Base-by-base conservation (phyloP, 352 stramenopile species). In the Phytopythium kandeliae region DNA sequence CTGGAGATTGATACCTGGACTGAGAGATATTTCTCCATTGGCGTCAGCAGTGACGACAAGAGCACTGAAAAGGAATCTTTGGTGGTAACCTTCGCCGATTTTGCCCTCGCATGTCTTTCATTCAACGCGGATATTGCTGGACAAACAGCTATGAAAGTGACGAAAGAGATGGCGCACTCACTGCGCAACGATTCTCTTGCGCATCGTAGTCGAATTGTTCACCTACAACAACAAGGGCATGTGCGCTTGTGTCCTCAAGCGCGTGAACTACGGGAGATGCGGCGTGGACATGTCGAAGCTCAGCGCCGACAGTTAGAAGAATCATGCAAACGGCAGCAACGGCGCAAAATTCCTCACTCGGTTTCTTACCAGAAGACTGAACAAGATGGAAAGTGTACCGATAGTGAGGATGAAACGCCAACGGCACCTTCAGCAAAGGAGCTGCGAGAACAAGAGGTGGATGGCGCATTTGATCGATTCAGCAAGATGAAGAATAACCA, bases 211-310 rank as follows among this genome's bases (percentile, higher is more conserved):
- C 77, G 78, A 13, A 77, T 91, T 10, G 78, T 91, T 17, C 75
- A 89, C 28, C 66, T 91, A 2, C 80, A 91, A 35, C 73, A 76
- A 34, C 80, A 68, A 33, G 80, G 77, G 1, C 80, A 91, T 54
- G 75, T 89, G 16, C 69, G 80, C 11, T 65, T 91, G 47, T 89
- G 77, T 51, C 65, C 69, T 11, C 68, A 78, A 34, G 25, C 21
- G 2, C 16, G 25, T 3, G 47, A 52, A 34, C 8, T 52, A 11
- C 31, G 25, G 13, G 47, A 51, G 8, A 11, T 26, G 35, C 24
- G 21, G 1, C n/a, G 49, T 43, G 46, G 28, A n/a, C 37, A 42
- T 11, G 10, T 41, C 12, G 24, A 45, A 19, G 15, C 13, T 12
- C 47, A 52, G 3, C 38, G n/a, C 1, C 60, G 40, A 15, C 19